These are phyloP conservation scores for Ganoderma sp. DNA, from an alignment of 1,284 basidiomycete genomes.

Conservation along the genomic window DNA sequence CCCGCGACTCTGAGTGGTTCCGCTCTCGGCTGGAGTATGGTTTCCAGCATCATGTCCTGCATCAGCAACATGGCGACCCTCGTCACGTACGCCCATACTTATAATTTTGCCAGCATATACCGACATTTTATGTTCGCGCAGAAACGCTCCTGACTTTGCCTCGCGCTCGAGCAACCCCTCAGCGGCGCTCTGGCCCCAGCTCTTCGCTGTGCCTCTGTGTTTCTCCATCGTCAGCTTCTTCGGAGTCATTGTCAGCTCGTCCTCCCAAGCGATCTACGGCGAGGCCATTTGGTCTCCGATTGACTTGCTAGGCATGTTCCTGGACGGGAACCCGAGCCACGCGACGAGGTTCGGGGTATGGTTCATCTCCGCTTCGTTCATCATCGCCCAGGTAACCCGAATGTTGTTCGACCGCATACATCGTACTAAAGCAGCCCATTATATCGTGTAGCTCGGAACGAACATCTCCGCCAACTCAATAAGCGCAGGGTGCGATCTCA, in stretches of 20 bases:
- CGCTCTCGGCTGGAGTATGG: constrained; percentile 81
- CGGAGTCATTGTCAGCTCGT: constrained; percentile 84
- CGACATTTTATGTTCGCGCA: constrained; percentile 33
- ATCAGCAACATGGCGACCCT: constrained; percentile 83
- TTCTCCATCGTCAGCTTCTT: constrained; percentile 84
- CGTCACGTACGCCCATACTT: constrained; percentile 54
- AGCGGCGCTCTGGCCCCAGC: constrained; percentile 75
- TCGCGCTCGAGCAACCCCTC: constrained; percentile 72
- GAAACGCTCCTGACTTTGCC: constrained; percentile 82
- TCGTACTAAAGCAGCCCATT: no score
- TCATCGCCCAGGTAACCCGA: constrained; percentile 66
- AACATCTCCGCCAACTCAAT: constrained; percentile 89
- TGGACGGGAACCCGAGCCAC: constrained; percentile 67
- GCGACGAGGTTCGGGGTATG: constrained; percentile 74
- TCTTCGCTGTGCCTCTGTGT: constrained; percentile 74
- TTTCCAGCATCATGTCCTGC: constrained; percentile 77
- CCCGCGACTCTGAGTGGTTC: constrained; percentile 71
- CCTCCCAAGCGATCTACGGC: constrained; percentile 79
- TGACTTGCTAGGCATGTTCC: constrained; percentile 70
- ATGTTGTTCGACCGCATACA: no score
- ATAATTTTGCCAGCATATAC: background rate
- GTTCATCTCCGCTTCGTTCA: constrained; percentile 80
- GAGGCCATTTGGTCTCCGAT: constrained; percentile 84
- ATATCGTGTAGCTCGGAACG: constrained; percentile 49
- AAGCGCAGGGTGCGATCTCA: constrained; percentile 85